A percentile compares a stretch with the other conserved stretches of the same genome.
phyloP scores from a whole-genome alignment of 1,284 basidiomycete genomes.

The Tilletia walkeri region DNA sequence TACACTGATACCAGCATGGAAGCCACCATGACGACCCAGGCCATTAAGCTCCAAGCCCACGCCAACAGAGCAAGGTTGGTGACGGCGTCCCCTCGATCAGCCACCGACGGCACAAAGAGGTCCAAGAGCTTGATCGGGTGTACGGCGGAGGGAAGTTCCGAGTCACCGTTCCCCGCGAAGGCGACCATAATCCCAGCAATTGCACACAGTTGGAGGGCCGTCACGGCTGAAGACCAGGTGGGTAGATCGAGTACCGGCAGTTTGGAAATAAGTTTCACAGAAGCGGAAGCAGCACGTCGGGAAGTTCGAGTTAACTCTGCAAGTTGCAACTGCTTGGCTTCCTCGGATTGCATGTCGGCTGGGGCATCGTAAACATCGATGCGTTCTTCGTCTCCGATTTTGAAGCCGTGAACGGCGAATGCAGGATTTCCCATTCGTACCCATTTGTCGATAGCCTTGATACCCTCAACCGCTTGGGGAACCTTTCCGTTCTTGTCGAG shows the following conservation, averaged over 20 bases:
- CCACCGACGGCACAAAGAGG: background rate
- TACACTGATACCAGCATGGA: background rate
- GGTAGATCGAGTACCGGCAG: background rate
- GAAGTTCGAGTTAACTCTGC: too few species aligned
- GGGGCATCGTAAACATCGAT: background rate
- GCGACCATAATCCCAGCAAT: background rate
- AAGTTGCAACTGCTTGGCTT: too few species aligned
- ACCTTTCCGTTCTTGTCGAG: conserved; percentile 8
- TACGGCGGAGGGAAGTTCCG: background rate
- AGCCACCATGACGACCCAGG: background rate
- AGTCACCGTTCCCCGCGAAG: background rate
- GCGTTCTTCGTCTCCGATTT: too few species aligned
- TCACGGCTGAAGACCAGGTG: background rate
- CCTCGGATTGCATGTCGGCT: background rate
- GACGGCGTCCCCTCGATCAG: background rate
- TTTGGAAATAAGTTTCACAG: background rate
- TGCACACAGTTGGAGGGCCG: background rate
- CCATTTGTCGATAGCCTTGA: background rate
- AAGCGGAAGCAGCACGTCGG: too few species aligned
- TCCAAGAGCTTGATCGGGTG: background rate
- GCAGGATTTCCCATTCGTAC: background rate
- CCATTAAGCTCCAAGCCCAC: background rate
- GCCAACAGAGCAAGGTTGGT: background rate
- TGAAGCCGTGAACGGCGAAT: background rate
- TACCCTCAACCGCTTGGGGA: background rate